Evolutionary conservation across 768 basidiomycete species (phyloP), one percentile per base, ranked within the genome.

Genomic region (Gymnopilus junonius): DNA sequence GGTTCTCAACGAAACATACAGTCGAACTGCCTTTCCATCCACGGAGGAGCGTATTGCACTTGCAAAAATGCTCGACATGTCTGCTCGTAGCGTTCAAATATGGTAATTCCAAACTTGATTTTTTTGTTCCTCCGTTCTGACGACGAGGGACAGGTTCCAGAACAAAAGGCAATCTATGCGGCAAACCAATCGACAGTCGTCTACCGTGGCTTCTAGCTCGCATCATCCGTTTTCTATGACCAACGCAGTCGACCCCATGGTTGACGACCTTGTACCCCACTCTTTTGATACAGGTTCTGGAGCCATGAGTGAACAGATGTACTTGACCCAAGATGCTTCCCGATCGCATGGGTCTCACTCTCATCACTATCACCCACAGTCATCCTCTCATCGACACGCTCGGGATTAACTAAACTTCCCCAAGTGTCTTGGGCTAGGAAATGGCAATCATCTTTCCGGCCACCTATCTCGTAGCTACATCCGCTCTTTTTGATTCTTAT

Each of bases 81-180:
- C 90, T 50, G 85, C 93, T 40, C 79, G 93, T 65, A 92, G 90
- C 66, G 93, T 94, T 61, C 93, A 94, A 74, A 94, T 94, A 60
- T 94, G 93, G 93, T 93, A 73, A 68, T 80, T 69, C 61, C 58
- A 53, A 34, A 37, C 15, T 37, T 27, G 23, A 31, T 39, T 66
- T 67, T 70, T 53, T 53, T 54, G 65, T 67, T 61, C 48, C 66
- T 67, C 56, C 69, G 55, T 66, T 64, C 64, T 70, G 54, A 72
- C 69, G 68, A 58, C 59, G 55, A 59, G 67, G 64, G 58, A 66
- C 75, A 93, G 92, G 92, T 93, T 93, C 80, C 92, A 93, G 77
- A 93, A 93, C 72, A 93, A 93, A 76, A 81, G 92, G 59, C 92
- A 93, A 72, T 88, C 90, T 8, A 91, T 90, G 88, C 82, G 90